Conservation (phyloP, 2,329 filamentous ascomycete species). For the Xylariaceae sp. region DNA sequence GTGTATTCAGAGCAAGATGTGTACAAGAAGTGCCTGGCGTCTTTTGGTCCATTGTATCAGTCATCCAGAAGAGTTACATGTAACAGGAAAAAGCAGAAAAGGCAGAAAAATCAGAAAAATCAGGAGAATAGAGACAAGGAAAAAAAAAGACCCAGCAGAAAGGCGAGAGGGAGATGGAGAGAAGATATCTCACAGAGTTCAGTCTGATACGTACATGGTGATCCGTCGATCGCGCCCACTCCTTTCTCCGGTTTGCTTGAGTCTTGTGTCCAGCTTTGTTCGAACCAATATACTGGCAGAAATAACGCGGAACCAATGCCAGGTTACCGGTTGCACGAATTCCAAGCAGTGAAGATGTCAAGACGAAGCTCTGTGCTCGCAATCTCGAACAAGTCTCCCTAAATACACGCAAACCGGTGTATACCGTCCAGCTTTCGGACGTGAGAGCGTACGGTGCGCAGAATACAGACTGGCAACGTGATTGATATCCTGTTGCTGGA, state of each 20-base stretch:
- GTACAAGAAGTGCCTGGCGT: constrained; percentile 37
- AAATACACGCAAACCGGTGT: constrained; percentile 18
- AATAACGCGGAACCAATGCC: constrained; percentile 20
- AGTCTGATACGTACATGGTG: constrained; percentile 53
- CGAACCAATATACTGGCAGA: constrained; percentile 16
- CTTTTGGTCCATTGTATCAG: constrained; percentile 34
- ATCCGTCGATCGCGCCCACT: constrained; percentile 21
- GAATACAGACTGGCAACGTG: constrained; percentile 21
- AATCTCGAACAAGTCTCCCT: constrained; percentile 32
- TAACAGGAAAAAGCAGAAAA: constrained; percentile 11
- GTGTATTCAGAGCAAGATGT: constrained; percentile 37
- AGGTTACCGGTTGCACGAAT: constrained; percentile 7
- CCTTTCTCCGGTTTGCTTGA: constrained; percentile 15
- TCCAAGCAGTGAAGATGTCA: constrained; percentile 34
- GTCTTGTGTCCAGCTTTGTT: constrained; percentile 9
- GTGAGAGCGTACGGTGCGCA: constrained; percentile 17
- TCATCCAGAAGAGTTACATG: constrained; percentile 29
- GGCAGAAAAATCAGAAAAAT: too few relatives aligned
- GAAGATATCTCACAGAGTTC: constrained; percentile 37
- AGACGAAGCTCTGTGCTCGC: constrained; percentile 63
- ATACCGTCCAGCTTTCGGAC: constrained; percentile 7
- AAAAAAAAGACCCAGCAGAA: constrained; percentile 11
- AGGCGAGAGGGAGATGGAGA: constrained; percentile 30
- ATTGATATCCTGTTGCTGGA: constrained; percentile 15
- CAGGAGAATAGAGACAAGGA: too few relatives aligned